These are phyloP conservation scores for Zygotorulaspora florentina DNA, from an alignment of 805 yeast genomes.

Conservation along the genomic window DNA sequence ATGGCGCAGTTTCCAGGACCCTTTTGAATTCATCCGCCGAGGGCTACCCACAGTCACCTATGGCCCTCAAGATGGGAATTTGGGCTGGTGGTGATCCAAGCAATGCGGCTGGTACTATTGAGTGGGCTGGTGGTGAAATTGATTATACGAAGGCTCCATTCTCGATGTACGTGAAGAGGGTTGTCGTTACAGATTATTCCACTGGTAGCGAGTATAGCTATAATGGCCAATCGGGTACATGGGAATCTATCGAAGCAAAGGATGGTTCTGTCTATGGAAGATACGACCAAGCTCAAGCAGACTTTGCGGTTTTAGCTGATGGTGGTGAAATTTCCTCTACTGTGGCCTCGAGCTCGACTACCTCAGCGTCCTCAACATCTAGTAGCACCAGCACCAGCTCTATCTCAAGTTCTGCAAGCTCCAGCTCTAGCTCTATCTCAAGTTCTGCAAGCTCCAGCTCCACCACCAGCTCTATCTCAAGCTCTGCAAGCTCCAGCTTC, in stretches of 20 bases:
- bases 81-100: slow-evolving; percentile 82
- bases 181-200: slow-evolving; percentile 67
- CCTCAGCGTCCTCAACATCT: slow-evolving; percentile 12
- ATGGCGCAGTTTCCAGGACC: slow-evolving; percentile 66
- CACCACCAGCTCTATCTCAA: slow-evolving; percentile 7
- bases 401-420: slow-evolving; percentile 8
- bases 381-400: slow-evolving; percentile 8
- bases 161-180: slow-evolving; percentile 55
- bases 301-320: slow-evolving; percentile 34
- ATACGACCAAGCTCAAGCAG: slow-evolving; percentile 41
- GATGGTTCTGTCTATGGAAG: slow-evolving; percentile 64
- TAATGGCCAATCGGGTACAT: slow-evolving; percentile 51
- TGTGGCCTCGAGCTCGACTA: slow-evolving; percentile 13
- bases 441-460: slow-evolving; percentile 11
- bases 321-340: slow-evolving; percentile 22
- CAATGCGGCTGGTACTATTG: slow-evolving; percentile 63
- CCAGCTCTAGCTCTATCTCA: slow-evolving; percentile 10
- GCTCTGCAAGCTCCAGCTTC: slow-evolving; percentile 9
- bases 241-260: slow-evolving; percentile 54
- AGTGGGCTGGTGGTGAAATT: slow-evolving; percentile 79
- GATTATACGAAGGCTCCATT: slow-evolving; percentile 66
- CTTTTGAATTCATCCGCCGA: slow-evolving; percentile 48
- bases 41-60: slow-evolving; percentile 92
- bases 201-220: slow-evolving; percentile 57
- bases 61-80: slow-evolving; percentile 62